Evolutionary conservation across 1,139 yeast species (phyloP).

Genomic region (Pichia sorboxylosa): DNA sequence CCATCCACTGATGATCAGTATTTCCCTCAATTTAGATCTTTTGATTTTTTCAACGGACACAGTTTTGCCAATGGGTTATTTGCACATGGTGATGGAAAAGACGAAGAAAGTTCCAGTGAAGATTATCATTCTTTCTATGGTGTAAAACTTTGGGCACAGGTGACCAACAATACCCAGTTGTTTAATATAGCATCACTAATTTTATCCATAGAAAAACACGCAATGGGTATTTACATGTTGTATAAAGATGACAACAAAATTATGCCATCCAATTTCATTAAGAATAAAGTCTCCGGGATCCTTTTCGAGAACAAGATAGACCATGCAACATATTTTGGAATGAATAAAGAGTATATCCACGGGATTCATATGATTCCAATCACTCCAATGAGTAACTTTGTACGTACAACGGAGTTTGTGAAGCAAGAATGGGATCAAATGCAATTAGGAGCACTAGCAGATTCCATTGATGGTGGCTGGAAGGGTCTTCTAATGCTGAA

Average conservation of each 20-base stretch:
- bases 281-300: constrained; percentile 66
- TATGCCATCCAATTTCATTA: constrained; percentile 43
- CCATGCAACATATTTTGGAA: constrained; percentile 85
- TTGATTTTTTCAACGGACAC: constrained; percentile 73
- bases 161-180: constrained; percentile 41
- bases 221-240: constrained; percentile 53
- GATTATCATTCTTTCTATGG: constrained; percentile 68
- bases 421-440: constrained; percentile 64
- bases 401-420: constrained; percentile 61
- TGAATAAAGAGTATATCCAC: constrained; percentile 68
- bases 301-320: constrained; percentile 80
- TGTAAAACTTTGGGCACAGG: constrained; percentile 57
- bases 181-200: constrained; percentile 49
- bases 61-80: constrained; percentile 75
- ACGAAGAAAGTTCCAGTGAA: constrained; percentile 68
- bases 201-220: constrained; percentile 44
- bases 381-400: constrained; percentile 71
- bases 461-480: constrained; percentile 67
- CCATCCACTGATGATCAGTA: constrained; percentile 42
- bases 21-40: constrained; percentile 68
- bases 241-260: constrained; percentile 39
- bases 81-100: constrained; percentile 67
- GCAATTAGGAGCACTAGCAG: constrained; percentile 37
- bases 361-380: constrained; percentile 93
- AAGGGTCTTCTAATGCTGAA: constrained; percentile 71